phyloP scores from a whole-genome alignment of 2,329 filamentous ascomycete genomes.

The Tolypocladium pustulatum region DNA sequence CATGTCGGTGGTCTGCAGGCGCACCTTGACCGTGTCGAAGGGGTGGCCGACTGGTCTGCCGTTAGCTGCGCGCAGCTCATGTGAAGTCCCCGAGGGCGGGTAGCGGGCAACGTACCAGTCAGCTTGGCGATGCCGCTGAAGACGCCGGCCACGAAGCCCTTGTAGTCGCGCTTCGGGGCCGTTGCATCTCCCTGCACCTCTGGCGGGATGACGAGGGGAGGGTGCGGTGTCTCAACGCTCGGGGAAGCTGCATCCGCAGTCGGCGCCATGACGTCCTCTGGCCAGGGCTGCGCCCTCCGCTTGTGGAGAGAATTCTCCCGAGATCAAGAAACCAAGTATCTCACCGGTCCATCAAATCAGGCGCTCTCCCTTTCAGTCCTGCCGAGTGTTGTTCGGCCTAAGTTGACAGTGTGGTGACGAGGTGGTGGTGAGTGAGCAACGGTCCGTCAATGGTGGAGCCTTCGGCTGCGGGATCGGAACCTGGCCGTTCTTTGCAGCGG shows the following conservation, averaged over 20 bases:
- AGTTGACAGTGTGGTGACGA: not conserved
- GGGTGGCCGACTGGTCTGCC: constrained; percentile 47
- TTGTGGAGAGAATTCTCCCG: not conserved
- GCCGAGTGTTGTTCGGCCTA: not conserved
- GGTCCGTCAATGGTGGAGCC: not conserved
- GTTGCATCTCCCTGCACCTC: not conserved
- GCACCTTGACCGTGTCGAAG: constrained; percentile 96
- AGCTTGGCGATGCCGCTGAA: constrained; percentile 92
- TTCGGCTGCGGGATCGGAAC: not conserved
- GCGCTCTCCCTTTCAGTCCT: too few relatives aligned
- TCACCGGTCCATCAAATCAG: not conserved
- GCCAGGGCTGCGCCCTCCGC: not conserved
- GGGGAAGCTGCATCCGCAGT: not conserved
- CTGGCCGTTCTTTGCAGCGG: not conserved
- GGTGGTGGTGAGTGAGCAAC: not conserved
- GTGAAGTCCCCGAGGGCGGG: not conserved
- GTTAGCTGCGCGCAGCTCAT: not conserved
- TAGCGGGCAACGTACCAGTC: constrained; percentile 45
- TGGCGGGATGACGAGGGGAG: not conserved
- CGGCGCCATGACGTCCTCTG: not conserved
- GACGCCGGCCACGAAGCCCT: constrained; percentile 93
- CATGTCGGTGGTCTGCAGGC: constrained; percentile 74
- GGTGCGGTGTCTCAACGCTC: not conserved
- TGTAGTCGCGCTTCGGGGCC: constrained; percentile 49
- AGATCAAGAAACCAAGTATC: not conserved